Evolutionary conservation across 139 green algal genomes (phyloP).

Genomic region (Pycnococcus provasolii): DNA sequence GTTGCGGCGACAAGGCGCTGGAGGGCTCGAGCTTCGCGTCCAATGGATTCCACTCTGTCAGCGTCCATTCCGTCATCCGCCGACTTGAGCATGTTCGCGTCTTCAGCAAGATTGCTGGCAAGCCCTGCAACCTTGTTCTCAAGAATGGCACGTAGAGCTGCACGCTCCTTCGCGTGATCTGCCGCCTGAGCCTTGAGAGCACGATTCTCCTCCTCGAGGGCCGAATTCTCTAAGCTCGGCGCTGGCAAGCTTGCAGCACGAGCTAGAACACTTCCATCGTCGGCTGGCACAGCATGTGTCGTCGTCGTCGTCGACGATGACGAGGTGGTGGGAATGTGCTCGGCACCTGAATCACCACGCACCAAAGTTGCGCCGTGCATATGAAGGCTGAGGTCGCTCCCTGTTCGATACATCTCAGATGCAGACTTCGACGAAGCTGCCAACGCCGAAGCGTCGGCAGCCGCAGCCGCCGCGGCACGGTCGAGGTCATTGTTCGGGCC

Average conservation of each 20-base stretch:
- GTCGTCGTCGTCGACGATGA: neutral
- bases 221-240: neutral
- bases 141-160: constrained; percentile 1
- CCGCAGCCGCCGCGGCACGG: neutral
- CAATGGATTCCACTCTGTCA: neutral
- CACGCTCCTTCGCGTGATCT: neutral
- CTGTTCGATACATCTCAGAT: neutral
- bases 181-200: neutral
- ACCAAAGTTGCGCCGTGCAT: neutral
- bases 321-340: neutral
- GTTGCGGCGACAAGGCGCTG: neutral
- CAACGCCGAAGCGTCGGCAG: neutral
- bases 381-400: neutral
- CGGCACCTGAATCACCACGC: neutral
- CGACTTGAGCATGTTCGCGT: neutral
- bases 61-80: neutral
- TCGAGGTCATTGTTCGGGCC: neutral
- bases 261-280: neutral
- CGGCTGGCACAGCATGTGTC: neutral
- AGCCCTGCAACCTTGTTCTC: constrained; percentile 3
- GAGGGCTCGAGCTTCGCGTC: neutral
- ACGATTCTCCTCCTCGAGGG: neutral
- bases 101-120: neutral
- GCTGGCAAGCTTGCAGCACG: neutral
- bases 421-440: neutral